phyloP scores from a whole-genome alignment of 169 alveolate genomes.

The Cryptosporidium canis region DNA sequence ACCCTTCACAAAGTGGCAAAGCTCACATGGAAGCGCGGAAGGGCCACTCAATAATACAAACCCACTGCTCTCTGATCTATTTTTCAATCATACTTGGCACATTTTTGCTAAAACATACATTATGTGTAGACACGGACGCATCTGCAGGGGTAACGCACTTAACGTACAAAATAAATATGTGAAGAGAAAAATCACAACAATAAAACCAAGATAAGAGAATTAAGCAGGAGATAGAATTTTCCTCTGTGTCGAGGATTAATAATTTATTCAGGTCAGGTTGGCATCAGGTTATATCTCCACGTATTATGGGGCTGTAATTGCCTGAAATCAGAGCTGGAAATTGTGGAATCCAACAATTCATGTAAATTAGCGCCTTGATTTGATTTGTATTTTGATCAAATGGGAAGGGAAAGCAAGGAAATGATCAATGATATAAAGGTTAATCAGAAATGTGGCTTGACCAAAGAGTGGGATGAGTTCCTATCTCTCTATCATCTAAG shows the following conservation, averaged over 20 bases:
- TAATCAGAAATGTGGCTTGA: constrained; percentile 3
- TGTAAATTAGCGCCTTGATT: not conserved
- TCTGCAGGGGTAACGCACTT: constrained; percentile 58
- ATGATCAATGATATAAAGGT: not conserved
- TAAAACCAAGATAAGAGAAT: not conserved
- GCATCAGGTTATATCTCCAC: not conserved
- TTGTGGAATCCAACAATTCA: not conserved
- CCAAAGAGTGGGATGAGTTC: constrained; percentile 60
- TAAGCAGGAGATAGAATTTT: not conserved
- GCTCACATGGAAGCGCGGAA: no score
- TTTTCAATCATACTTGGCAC: not conserved
- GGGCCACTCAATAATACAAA: no score
- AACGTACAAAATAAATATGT: not conserved
- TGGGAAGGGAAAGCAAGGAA: not conserved
- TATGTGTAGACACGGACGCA: constrained; percentile 7
- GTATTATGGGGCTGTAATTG: not conserved
- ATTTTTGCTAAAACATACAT: not conserved
- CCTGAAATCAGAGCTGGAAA: not conserved
- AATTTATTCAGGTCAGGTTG: not conserved
- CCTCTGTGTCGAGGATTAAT: not conserved
- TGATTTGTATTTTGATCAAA: constrained; percentile 3
- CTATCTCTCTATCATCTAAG: constrained; percentile 20
- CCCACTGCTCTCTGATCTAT: not conserved
- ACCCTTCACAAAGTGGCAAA: no score
- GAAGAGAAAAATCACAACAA: not conserved